Evolutionary conservation across 2,329 filamentous ascomycete genomes (phyloP).

Genomic region (Tolypocladium inflatum): DNA sequence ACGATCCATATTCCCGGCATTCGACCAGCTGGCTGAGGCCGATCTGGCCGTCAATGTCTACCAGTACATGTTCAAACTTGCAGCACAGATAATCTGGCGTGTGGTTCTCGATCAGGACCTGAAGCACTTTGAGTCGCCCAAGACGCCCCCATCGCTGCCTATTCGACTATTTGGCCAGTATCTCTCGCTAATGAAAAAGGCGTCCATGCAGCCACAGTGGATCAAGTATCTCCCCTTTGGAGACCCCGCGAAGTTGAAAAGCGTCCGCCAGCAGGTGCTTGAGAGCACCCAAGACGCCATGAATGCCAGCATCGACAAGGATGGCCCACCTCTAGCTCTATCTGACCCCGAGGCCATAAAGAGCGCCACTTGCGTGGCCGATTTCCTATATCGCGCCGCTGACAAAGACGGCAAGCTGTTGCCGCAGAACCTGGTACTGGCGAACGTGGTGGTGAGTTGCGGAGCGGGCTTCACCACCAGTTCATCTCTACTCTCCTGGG

Average conservation of each 20-base stretch:
- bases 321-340: too few relatives aligned
- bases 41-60: slow-evolving; percentile 32
- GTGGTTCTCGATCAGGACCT: slow-evolving; percentile 30
- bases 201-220: slow-evolving; percentile 36
- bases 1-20: slow-evolving; percentile 33
- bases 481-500: slow-evolving; percentile 43
- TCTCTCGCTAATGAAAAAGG: slow-evolving; percentile 45
- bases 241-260: slow-evolving; percentile 17
- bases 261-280: background rate
- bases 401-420: slow-evolving; percentile 41
- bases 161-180: slow-evolving; percentile 35
- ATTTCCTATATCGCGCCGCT: slow-evolving; percentile 38
- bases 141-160: slow-evolving; percentile 37
- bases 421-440: slow-evolving; percentile 17
- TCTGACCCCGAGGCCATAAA: background rate
- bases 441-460: slow-evolving; percentile 33
- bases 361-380: slow-evolving; percentile 17
- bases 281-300: too few relatives aligned
- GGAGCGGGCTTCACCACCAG: slow-evolving; percentile 49
- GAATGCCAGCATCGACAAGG: too few relatives aligned
- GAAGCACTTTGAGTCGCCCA: slow-evolving; percentile 24
- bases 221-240: slow-evolving; percentile 44
- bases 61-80: slow-evolving; percentile 34
- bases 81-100: slow-evolving; percentile 27
- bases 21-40: slow-evolving; percentile 34